Percentiles rank a stretch among this genome's conserved stretches.
Conservation (phyloP, 192 early-diverging fungal species). For the Jimgerdemannia lactiflua region DNA sequence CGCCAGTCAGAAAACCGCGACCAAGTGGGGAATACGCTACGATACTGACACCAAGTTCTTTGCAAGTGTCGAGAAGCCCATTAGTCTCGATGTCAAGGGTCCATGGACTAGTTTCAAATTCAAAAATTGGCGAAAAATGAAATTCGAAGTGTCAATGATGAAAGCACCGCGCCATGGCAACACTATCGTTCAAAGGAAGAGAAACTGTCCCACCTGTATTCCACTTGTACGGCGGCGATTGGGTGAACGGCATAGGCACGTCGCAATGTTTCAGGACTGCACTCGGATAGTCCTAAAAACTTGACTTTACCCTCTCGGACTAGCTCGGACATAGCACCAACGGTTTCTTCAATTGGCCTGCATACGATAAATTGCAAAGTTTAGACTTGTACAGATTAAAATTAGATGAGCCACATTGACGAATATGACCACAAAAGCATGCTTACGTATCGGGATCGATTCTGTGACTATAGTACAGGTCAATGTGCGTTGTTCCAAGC, state of each 20-base stretch:
- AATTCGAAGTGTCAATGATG: conserved; percentile 48
- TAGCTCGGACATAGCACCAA: conserved; percentile 33
- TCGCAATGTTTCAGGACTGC: conserved; percentile 54
- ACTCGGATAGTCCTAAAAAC: conserved; percentile 51
- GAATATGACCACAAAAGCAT: no score
- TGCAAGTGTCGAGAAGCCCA: conserved; percentile 50
- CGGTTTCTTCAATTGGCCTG: conserved; percentile 31
- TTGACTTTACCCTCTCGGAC: conserved; percentile 39
- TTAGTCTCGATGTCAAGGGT: conserved; percentile 54
- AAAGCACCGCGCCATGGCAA: no score
- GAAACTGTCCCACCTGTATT: no score
- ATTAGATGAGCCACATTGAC: no score
- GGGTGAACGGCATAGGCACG: conserved; percentile 68
- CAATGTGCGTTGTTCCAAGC: conserved; percentile 28
- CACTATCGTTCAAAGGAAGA: no score
- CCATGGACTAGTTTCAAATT: conserved; percentile 50
- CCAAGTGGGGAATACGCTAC: conserved; percentile 50
- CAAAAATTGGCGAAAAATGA: not conserved
- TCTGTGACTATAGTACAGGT: conserved; percentile 37
- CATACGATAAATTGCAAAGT: no score
- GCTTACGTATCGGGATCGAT: conserved; percentile 34
- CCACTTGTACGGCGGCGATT: conserved; percentile 52
- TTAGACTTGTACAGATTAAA: no score
- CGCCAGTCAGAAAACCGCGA: conserved; percentile 4
- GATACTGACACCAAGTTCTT: conserved; percentile 55